A percentile compares a stretch with the other conserved stretches of the same genome.
phyloP scores from a whole-genome alignment of 495 filamentous ascomycete genomes.

The Hypoxylon perforatum region DNA sequence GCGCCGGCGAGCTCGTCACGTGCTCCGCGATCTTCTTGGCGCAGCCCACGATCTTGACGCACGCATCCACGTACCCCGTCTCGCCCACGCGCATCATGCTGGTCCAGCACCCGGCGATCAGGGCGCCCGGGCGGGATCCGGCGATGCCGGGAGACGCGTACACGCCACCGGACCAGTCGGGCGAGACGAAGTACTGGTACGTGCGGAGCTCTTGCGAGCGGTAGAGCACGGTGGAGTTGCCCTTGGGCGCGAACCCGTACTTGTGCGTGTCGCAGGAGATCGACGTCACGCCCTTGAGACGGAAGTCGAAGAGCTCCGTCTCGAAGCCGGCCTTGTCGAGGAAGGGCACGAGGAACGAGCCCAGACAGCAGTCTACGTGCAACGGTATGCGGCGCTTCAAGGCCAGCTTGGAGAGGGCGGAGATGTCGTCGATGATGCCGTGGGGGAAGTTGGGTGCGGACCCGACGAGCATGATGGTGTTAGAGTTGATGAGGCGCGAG shows the following conservation, averaged over 20 bases:
- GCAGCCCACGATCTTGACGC: constrained; percentile 86
- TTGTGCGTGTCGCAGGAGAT: constrained; percentile 99
- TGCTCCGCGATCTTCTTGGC: constrained; percentile 83
- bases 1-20: constrained; percentile 71
- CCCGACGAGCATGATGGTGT: constrained; percentile 95
- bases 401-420: constrained; percentile 85
- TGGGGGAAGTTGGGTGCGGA: constrained; percentile 98
- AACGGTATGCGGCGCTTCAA: constrained; percentile 81
- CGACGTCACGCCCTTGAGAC: constrained; percentile 89
- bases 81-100: constrained; percentile 89
- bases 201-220: constrained; percentile 78
- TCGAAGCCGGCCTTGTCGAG: constrained; percentile 92
- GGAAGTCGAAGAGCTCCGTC: constrained; percentile 90
- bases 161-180: constrained; percentile 95
- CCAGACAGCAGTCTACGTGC: constrained; percentile 97
- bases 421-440: constrained; percentile 96
- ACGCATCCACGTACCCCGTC: constrained; percentile 86
- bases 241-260: constrained; percentile 98
- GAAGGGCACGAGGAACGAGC: constrained; percentile 92
- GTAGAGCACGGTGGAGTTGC: constrained; percentile 92
- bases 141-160: constrained; percentile 93
- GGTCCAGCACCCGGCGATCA: constrained; percentile 96
- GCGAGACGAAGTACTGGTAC: constrained; percentile 95
- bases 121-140: constrained; percentile 88
- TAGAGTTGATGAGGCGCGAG: constrained; percentile 88